Percentiles rank a stretch among this genome's conserved stretches.
These are phyloP conservation scores for Rhizoclosmatium globosum DNA, from an alignment of 192 early-diverging fungal species.

Conservation along the genomic window DNA sequence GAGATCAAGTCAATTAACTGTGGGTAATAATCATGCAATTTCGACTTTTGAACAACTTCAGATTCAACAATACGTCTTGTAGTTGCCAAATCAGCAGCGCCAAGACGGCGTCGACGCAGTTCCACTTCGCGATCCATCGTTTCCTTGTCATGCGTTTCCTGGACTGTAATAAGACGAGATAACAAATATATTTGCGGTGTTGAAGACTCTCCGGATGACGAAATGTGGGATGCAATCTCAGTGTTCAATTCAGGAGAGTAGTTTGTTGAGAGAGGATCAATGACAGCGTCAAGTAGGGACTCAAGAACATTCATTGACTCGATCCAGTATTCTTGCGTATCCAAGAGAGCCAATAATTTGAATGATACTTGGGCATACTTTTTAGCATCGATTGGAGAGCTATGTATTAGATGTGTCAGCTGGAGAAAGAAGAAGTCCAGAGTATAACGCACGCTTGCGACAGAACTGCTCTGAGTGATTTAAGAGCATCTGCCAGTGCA, in stretches of 20 bases:
- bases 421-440: conserved; percentile 1
- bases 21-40: conserved; percentile 9
- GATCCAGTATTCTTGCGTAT: conserved; percentile 8
- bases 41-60: conserved; percentile 62
- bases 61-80: conserved; percentile 68
- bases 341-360: neutral
- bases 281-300: neutral
- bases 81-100: conserved; percentile 66
- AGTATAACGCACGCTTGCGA: conserved; percentile 6
- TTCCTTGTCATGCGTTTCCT: conserved; percentile 52
- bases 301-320: neutral
- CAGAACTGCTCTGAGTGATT: conserved; percentile 32
- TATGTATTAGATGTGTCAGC: neutral
- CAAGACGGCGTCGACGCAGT: conserved; percentile 71
- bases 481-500: conserved; percentile 35
- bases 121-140: conserved; percentile 68
- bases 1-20: neutral
- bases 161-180: conserved; percentile 44
- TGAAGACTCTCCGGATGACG: neutral
- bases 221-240: neutral
- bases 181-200: neutral
- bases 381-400: conserved; percentile 24
- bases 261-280: neutral
- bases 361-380: neutral
- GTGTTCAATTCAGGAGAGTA: neutral